Conservation (phyloP, 306 rosid genomes). For the Chamaecrista fasciculata region DNA sequence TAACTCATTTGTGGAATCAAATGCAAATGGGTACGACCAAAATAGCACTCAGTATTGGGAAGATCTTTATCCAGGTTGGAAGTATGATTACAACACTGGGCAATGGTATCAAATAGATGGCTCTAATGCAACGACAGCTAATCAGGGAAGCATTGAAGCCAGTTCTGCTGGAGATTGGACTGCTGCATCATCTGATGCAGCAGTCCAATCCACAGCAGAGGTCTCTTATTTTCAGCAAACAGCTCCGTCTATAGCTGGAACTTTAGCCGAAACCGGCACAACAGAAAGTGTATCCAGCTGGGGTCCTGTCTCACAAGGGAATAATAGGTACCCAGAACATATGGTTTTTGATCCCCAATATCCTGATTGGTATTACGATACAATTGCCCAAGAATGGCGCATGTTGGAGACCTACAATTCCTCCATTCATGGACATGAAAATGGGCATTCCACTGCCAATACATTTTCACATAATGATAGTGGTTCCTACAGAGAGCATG, state of each 20-base stretch:
- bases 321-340: slow-evolving; percentile 66
- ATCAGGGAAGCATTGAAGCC: slow-evolving; percentile 34
- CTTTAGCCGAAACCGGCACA: slow-evolving; percentile 48
- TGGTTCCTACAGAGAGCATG: slow-evolving; percentile 36
- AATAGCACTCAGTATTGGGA: slow-evolving; percentile 66
- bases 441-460: slow-evolving; percentile 38
- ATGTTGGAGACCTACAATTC: slow-evolving; percentile 54
- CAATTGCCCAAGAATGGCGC: slow-evolving; percentile 67
- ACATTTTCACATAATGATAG: slow-evolving; percentile 31
- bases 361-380: slow-evolving; percentile 86
- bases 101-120: slow-evolving; percentile 74
- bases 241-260: slow-evolving; percentile 46
- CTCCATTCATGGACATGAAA: slow-evolving; percentile 40
- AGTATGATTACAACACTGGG: slow-evolving; percentile 53
- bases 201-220: too few relatives aligned
- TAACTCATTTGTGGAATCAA: slow-evolving; percentile 39
- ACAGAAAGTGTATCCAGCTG: slow-evolving; percentile 42
- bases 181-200: slow-evolving; percentile 39
- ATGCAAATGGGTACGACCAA: slow-evolving; percentile 45
- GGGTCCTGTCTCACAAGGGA: slow-evolving; percentile 53
- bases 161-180: slow-evolving; percentile 37
- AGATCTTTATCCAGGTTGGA: slow-evolving; percentile 91
- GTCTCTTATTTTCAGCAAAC: slow-evolving; percentile 59
- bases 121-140: slow-evolving; percentile 28
- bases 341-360: slow-evolving; percentile 75